Evolutionary conservation across 768 basidiomycete genomes (phyloP).

Genomic region (Phanerochaete carnosa): DNA sequence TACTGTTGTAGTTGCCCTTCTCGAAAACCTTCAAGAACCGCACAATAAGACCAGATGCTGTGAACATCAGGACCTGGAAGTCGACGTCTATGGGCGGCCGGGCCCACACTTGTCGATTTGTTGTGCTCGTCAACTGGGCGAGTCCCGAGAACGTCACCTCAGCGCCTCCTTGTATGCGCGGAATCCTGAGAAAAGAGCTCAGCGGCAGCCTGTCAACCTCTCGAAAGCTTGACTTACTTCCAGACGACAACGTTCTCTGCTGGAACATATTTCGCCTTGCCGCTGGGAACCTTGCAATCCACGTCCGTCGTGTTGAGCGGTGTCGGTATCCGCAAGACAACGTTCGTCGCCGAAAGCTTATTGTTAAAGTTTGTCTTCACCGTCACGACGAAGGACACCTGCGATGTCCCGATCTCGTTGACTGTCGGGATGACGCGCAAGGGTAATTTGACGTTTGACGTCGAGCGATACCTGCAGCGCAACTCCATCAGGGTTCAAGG

Average conservation of each 20-base stretch:
- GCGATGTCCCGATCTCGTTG: slow-evolving; percentile 87
- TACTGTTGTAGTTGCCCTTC: slow-evolving; percentile 89
- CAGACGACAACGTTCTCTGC: slow-evolving; percentile 95
- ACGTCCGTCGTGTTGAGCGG: slow-evolving; percentile 92
- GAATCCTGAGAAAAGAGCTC: slow-evolving; percentile 57
- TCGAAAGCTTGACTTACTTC: slow-evolving; percentile 66
- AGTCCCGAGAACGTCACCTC: slow-evolving; percentile 84
- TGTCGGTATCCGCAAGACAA: slow-evolving; percentile 92
- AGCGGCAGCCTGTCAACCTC: slow-evolving; percentile 1
- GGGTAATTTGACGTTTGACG: slow-evolving; percentile 94
- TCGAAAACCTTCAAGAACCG: slow-evolving; percentile 98
- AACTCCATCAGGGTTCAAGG: neutral
- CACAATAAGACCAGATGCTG: slow-evolving; percentile 92
- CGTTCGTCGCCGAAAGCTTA: slow-evolving; percentile 91
- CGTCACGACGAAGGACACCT: slow-evolving; percentile 87
- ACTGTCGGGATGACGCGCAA: slow-evolving; percentile 87
- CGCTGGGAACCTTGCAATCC: slow-evolving; percentile 86
- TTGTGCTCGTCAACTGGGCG: slow-evolving; percentile 84
- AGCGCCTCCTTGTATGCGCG: slow-evolving; percentile 88
- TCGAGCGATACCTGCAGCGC: slow-evolving; percentile 80
- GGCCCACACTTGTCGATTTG: slow-evolving; percentile 94
- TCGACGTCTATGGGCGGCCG: slow-evolving; percentile 97
- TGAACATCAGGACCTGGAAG: slow-evolving; percentile 99
- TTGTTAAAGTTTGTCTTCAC: slow-evolving; percentile 86
- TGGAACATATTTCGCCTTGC: slow-evolving; percentile 97